These are phyloP conservation scores for Kitagawia praeruptora DNA, from an alignment of 129 eudicot species.

Conservation along the genomic window DNA sequence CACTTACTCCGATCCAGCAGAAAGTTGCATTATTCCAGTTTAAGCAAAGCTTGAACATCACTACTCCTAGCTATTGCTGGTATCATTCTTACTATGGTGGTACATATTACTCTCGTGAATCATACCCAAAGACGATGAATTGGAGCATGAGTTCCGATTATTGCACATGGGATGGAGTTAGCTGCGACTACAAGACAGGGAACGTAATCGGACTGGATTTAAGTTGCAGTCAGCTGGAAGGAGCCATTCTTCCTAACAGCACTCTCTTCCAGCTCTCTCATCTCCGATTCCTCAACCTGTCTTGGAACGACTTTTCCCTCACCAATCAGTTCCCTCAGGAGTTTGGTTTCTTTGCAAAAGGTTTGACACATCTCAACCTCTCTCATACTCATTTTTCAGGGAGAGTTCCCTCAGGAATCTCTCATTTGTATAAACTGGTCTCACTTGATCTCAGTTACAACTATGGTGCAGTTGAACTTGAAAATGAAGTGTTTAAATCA, in stretches of 20 bases:
- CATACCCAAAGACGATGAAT: neutral
- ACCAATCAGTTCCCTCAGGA: slow-evolving; percentile 6
- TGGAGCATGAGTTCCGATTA: neutral
- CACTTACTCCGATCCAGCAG: neutral
- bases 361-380: slow-evolving; percentile 21
- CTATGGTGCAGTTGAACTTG: slow-evolving; percentile 5
- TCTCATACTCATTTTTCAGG: neutral
- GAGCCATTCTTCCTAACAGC: slow-evolving; percentile 12
- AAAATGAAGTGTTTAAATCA: neutral
- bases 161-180: slow-evolving; percentile 15
- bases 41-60: neutral
- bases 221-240: slow-evolving; percentile 8
- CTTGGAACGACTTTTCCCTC: neutral
- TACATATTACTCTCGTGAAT: too few relatives aligned
- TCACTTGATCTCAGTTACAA: neutral
- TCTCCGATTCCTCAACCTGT: slow-evolving; percentile 18
- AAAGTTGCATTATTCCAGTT: neutral
- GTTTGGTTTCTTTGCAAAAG: slow-evolving; percentile 8
- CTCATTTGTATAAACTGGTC: slow-evolving; percentile 6
- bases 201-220: slow-evolving; percentile 14
- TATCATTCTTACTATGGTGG: too few relatives aligned
- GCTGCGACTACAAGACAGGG: slow-evolving; percentile 8
- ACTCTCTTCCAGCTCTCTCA: slow-evolving; percentile 13
- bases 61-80: fast-evolving
- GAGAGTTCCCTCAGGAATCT: neutral